Evolutionary conservation across 768 basidiomycete species (phyloP), one percentile per base, ranked within the genome.

Genomic region (Psilocybe tampanensis): DNA sequence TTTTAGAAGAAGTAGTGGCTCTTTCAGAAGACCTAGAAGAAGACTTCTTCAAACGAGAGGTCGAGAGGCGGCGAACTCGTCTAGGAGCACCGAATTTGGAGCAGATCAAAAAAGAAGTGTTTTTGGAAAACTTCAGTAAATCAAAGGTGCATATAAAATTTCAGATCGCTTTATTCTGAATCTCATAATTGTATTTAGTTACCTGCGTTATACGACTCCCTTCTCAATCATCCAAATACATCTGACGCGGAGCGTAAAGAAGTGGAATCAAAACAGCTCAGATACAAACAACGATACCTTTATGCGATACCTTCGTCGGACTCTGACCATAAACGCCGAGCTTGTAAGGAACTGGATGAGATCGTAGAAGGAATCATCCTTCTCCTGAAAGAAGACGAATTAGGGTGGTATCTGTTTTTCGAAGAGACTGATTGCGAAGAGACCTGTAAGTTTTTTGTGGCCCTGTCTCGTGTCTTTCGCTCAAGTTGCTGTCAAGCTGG

Each of bases 151-250:
- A 41, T 19, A 8, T 22, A 13, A n/a, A 6, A 51, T 44, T 1
- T 17, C 44, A 52, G n/a, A n/a, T n/a, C n/a, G n/a, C 13, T 4
- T 54, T 39, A 49, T 17, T 42, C 7, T 23, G 18, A 44, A 17
- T 45, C 47, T 56, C 19, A 65, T 15, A 39, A 5, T 32, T 52
- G 22, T 65, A 2, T 48, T 39, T n/a, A 92, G 89, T 74, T 96
- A 29, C 90, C 90, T 1, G 66, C 59, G 0, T 72, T 95, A 24
- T 96, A 95, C 61, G 76, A 85, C 29, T 89, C 94, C 62, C 74
- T 95, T n/a, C 71, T 95, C 29, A 88, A 86, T 57, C 94, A 96
- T 63, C 90, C 89, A 0, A 77, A 80, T 60, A 89, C 94, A 0
- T 76, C 86, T 0, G 93, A 95, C 63, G 85, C 87, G 5, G 73